A percentile compares a stretch with the other conserved stretches of the same genome.
phyloP scores from a whole-genome alignment of 768 basidiomycete genomes.

The Lactarius psammicola region DNA sequence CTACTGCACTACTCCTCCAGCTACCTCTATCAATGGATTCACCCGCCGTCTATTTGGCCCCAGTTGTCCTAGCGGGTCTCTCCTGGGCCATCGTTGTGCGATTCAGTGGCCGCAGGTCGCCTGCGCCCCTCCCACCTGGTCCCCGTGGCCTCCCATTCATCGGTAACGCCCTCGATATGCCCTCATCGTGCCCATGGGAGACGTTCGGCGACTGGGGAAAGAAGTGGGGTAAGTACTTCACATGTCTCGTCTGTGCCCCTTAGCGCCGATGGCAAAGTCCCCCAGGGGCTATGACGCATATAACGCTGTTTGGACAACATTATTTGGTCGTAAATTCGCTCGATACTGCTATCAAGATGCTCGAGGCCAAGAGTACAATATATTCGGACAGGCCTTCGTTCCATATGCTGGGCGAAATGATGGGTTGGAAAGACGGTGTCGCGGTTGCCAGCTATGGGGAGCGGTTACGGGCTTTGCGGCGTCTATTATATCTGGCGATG shows the following conservation, averaged over 20 bases:
- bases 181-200: not conserved
- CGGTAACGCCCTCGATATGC: not conserved
- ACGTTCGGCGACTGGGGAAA: not conserved
- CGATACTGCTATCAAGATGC: conserved; percentile 40
- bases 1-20: not conserved
- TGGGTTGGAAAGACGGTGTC: conserved; percentile 43
- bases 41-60: not conserved
- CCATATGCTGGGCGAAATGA: conserved; percentile 51
- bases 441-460: conserved; percentile 46
- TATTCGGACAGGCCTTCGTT: conserved; percentile 51
- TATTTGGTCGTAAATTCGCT: conserved; percentile 51
- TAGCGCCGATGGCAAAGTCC: not conserved
- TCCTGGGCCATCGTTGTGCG: not conserved
- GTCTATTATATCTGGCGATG: conserved; percentile 43
- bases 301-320: conserved; percentile 37
- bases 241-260: not conserved
- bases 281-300: conserved; percentile 21
- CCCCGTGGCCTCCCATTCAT: not conserved
- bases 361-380: conserved; percentile 47
- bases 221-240: conserved; percentile 1
- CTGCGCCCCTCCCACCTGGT: not conserved
- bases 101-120: not conserved
- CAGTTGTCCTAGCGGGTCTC: not conserved
- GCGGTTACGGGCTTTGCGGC: conserved; percentile 46
- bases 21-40: not conserved